Conservation (phyloP, 2,329 filamentous ascomycete species). For the Chrysoporthe austroafricana region DNA sequence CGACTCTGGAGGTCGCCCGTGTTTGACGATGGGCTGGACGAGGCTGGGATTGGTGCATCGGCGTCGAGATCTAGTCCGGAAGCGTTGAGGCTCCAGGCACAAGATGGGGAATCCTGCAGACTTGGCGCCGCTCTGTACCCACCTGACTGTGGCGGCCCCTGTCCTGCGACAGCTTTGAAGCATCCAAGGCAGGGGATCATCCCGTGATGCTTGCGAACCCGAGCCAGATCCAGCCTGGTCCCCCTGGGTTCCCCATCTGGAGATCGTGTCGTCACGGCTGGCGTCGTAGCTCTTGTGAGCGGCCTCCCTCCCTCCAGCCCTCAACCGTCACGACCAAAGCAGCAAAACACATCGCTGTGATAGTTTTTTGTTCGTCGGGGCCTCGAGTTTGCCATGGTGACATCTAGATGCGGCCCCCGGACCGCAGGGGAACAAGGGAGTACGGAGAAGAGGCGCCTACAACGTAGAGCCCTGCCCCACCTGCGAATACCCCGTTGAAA, state of each 20-base stretch:
- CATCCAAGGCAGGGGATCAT: slow-evolving; percentile 35
- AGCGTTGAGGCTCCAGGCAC: slow-evolving; percentile 26
- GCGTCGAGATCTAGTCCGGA: slow-evolving; percentile 16
- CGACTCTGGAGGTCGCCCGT: slow-evolving; percentile 3
- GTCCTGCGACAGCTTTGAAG: slow-evolving; percentile 54
- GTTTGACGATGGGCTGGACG: slow-evolving; percentile 15
- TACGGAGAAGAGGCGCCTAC: slow-evolving; percentile 9
- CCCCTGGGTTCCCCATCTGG: neutral
- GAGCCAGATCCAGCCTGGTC: neutral
- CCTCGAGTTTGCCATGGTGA: neutral
- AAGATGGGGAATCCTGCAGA: slow-evolving; percentile 19
- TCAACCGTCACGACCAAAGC: neutral
- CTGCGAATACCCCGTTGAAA: neutral
- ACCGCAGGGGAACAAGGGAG: neutral
- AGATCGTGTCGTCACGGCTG: neutral
- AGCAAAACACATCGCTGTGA: neutral
- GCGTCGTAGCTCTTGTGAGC: neutral
- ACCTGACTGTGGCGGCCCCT: slow-evolving; percentile 36
- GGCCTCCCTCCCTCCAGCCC: neutral
- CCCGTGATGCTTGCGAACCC: slow-evolving; percentile 3
- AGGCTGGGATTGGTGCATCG: slow-evolving; percentile 7
- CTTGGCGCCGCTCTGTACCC: slow-evolving; percentile 15
- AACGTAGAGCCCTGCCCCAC: neutral
- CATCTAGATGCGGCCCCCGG: no score
- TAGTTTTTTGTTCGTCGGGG: neutral